These are phyloP conservation scores for Colletotrichum magnum DNA, from an alignment of 2,329 filamentous ascomycete genomes.

Conservation along the genomic window DNA sequence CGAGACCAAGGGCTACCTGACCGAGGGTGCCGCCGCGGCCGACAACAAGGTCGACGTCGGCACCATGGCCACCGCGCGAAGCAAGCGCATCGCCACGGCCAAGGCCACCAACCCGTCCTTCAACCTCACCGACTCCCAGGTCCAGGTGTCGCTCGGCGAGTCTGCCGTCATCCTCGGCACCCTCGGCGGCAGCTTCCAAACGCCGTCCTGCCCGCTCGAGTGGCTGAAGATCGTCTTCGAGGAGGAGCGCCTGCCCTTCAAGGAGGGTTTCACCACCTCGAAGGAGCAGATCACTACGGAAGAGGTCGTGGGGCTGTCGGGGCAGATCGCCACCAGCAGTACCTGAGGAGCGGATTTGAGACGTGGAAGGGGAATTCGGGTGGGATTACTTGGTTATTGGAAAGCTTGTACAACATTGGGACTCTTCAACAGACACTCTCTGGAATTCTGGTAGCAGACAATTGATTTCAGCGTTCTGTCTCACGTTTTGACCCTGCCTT, in stretches of 20 bases:
- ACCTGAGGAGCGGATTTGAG: not conserved
- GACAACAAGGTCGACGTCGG: slow-evolving; percentile 44
- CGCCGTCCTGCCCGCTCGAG: slow-evolving; percentile 32
- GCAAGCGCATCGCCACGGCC: slow-evolving; percentile 44
- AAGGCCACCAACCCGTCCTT: slow-evolving; percentile 36
- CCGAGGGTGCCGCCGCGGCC: slow-evolving; percentile 39
- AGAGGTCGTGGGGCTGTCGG: slow-evolving; percentile 32
- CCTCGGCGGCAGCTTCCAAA: slow-evolving; percentile 38
- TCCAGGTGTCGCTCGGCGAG: slow-evolving; percentile 41
- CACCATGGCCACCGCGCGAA: slow-evolving; percentile 47
- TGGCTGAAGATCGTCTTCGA: slow-evolving; percentile 34
- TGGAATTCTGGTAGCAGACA: too few relatives aligned
- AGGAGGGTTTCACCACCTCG: slow-evolving; percentile 30
- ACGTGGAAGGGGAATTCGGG: too few relatives aligned
- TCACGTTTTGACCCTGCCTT: too few relatives aligned
- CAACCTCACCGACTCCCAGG: slow-evolving; percentile 42
- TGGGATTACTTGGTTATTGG: too few relatives aligned
- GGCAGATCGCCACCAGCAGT: slow-evolving; percentile 30
- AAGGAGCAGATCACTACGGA: slow-evolving; percentile 14
- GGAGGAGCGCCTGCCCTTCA: slow-evolving; percentile 36
- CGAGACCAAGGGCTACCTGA: slow-evolving; percentile 38
- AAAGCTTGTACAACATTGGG: too few relatives aligned
- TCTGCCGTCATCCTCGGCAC: slow-evolving; percentile 42
- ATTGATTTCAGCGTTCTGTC: too few relatives aligned
- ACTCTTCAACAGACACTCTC: too few relatives aligned